These are phyloP conservation scores for Aristolochia californica DNA, from an alignment of 164 flowering plant species.

Conservation along the genomic window DNA sequence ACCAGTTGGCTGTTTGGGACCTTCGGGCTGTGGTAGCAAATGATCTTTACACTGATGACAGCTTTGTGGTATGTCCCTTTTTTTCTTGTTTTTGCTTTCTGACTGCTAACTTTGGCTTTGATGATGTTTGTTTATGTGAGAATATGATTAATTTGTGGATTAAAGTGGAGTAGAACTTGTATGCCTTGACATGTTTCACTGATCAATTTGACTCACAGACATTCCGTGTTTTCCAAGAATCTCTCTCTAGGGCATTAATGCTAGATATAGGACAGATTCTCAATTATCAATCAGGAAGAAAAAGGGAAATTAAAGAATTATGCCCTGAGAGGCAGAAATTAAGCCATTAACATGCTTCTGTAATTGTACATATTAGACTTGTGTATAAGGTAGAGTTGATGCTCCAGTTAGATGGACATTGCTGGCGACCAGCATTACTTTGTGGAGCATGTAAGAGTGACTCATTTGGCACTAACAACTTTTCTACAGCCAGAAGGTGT, in stretches of 20 bases:
- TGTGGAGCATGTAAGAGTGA: too few relatives aligned
- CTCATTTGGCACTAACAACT: neutral
- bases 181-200: neutral
- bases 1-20: conserved; percentile 57
- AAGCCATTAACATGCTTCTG: too few relatives aligned
- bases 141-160: neutral
- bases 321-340: too few relatives aligned
- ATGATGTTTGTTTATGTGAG: neutral
- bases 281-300: too few relatives aligned
- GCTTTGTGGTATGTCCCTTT: conserved; percentile 77
- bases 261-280: too few relatives aligned
- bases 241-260: neutral
- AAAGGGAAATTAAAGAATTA: too few relatives aligned
- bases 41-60: conserved; percentile 86
- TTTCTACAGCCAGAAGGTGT: neutral
- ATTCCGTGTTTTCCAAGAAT: neutral
- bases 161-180: neutral
- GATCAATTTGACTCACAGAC: neutral
- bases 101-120: neutral
- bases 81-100: neutral
- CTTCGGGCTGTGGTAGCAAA: conserved; percentile 69
- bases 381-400: too few relatives aligned
- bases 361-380: too few relatives aligned
- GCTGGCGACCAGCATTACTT: too few relatives aligned
- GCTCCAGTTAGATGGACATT: too few relatives aligned